Conservation (phyloP, 208 protist genomes). For the Trypanosoma lewisi region DNA sequence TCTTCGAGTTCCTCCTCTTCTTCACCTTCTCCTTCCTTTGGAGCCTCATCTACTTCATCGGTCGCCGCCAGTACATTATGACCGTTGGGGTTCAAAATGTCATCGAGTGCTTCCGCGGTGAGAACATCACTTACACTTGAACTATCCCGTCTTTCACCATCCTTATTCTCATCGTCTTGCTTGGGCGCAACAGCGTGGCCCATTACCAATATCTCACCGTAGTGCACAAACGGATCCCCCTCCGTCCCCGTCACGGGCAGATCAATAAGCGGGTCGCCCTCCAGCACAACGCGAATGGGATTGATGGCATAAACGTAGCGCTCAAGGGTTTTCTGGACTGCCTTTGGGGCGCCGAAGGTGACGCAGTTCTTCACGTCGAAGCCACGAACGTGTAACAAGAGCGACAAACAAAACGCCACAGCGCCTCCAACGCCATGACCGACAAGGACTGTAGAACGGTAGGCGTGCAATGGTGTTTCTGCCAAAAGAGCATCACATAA, state of each 20-base stretch:
- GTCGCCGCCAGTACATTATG: slow-evolving; percentile 1
- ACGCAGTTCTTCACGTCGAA: slow-evolving; percentile 76
- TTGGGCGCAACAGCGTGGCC: not conserved
- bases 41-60: slow-evolving; percentile 1
- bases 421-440: slow-evolving; percentile 79
- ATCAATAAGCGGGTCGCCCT: slow-evolving; percentile 78
- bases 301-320: slow-evolving; percentile 65
- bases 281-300: slow-evolving; percentile 74
- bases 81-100: slow-evolving; percentile 10
- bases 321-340: slow-evolving; percentile 51
- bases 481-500: slow-evolving; percentile 58
- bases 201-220: slow-evolving; percentile 77
- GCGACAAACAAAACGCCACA: slow-evolving; percentile 47
- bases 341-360: slow-evolving; percentile 73
- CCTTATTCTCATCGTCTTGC: slow-evolving; percentile 5
- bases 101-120: slow-evolving; percentile 30
- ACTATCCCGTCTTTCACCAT: not conserved
- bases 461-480: slow-evolving; percentile 69
- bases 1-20: slow-evolving; percentile 16
- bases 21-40: slow-evolving; percentile 19
- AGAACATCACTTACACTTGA: slow-evolving; percentile 9
- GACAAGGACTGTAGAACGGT: slow-evolving; percentile 71
- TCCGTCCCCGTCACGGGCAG: slow-evolving; percentile 77
- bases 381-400: slow-evolving; percentile 55
- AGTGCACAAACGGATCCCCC: slow-evolving; percentile 68